Percentiles rank a stretch among this genome's conserved stretches.
Conservation (phyloP, 331 rosid species). For the Phaseolus coccineus region DNA sequence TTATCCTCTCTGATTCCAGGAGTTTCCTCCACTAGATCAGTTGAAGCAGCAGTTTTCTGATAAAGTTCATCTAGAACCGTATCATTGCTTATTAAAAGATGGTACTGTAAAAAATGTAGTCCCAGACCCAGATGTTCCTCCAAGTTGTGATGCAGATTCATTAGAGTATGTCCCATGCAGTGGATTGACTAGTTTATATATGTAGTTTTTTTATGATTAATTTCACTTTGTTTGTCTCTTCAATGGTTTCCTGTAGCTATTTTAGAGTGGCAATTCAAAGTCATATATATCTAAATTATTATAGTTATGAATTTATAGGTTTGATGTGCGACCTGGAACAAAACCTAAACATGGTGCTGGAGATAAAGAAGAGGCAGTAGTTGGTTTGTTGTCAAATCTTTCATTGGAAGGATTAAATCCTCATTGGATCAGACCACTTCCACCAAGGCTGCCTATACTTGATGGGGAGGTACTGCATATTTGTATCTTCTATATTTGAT, state of each 20-base stretch:
- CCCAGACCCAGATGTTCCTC: conserved; percentile 86
- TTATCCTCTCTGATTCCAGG: conserved; percentile 59
- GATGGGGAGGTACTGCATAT: conserved; percentile 76
- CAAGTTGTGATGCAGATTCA: conserved; percentile 72
- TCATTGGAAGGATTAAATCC: conserved; percentile 83
- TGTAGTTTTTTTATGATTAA: neutral
- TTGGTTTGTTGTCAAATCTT: conserved; percentile 79
- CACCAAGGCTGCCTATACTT: conserved; percentile 87
- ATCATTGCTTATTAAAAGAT: conserved; percentile 63
- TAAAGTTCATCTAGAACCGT: conserved; percentile 61
- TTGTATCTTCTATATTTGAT: conserved; percentile 30
- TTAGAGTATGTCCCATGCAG: conserved; percentile 64
- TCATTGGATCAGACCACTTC: conserved; percentile 90
- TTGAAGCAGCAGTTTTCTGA: conserved; percentile 78
- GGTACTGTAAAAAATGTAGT: conserved; percentile 65
- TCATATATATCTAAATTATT: conserved; percentile 36
- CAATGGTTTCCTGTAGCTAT: conserved; percentile 22
- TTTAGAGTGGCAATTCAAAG: conserved; percentile 25
- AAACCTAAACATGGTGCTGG: conserved; percentile 84
- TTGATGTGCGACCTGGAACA: conserved; percentile 75
- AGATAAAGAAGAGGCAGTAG: conserved; percentile 77
- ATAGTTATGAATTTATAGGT: conserved; percentile 57
- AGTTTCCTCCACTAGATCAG: conserved; percentile 75
- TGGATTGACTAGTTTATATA: conserved; percentile 30
- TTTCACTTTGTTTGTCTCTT: conserved; percentile 8